These are phyloP conservation scores for Globisporangium polare DNA, from an alignment of 352 stramenopile genomes.

Conservation along the genomic window DNA sequence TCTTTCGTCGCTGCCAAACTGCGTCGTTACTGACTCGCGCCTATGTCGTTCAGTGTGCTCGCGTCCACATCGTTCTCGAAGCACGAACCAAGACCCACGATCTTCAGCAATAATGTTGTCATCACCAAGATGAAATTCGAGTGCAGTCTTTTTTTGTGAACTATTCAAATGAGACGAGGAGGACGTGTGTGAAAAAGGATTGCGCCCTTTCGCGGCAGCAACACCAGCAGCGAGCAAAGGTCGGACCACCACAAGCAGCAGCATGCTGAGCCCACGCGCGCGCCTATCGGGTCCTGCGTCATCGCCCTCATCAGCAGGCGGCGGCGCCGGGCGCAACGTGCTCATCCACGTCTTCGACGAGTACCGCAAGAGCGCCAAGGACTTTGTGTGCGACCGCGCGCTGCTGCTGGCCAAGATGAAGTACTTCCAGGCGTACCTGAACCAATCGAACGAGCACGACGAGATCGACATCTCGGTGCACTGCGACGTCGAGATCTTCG, in stretches of 20 bases:
- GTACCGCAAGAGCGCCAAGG: constrained; percentile 76
- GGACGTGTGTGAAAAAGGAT: too few relatives aligned
- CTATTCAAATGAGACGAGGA: too few relatives aligned
- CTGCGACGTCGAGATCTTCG: constrained; percentile 91
- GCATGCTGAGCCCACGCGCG: constrained; percentile 5
- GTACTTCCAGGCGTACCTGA: constrained; percentile 88
- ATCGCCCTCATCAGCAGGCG: background rate
- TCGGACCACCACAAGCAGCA: background rate
- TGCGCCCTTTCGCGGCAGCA: background rate
- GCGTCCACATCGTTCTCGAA: too few relatives aligned
- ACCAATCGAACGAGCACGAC: constrained; percentile 72
- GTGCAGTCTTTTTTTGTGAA: too few relatives aligned
- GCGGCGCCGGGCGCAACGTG: constrained; percentile 32
- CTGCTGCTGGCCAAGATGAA: constrained; percentile 88
- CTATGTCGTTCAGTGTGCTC: too few relatives aligned
- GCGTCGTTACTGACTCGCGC: too few relatives aligned
- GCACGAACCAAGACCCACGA: too few relatives aligned
- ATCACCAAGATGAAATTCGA: too few relatives aligned
- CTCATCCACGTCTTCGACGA: constrained; percentile 91
- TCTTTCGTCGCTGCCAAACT: too few relatives aligned
- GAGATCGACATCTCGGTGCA: constrained; percentile 93
- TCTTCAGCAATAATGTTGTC: too few relatives aligned
- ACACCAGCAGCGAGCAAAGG: background rate
- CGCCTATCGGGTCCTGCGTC: background rate
- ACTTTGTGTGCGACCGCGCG: constrained; percentile 80